Conservation (phyloP, 2,329 filamentous ascomycete genomes). For the Aspergillus carbonarius region DNA sequence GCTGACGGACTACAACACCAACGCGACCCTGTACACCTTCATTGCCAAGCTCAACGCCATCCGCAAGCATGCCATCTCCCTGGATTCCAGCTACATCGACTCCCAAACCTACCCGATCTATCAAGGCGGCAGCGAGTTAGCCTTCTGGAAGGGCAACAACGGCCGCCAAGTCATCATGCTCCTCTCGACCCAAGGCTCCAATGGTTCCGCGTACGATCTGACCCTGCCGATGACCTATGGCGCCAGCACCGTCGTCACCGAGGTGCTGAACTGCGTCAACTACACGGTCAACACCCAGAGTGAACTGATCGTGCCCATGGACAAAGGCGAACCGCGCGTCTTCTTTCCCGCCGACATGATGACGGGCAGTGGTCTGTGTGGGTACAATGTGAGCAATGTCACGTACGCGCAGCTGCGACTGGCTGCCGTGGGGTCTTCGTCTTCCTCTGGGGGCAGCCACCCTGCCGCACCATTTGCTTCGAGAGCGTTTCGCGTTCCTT, state of each 20-base stretch:
- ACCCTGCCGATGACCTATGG: conserved; percentile 29
- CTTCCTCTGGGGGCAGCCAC: neutral
- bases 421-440: neutral
- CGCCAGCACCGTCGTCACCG: conserved; percentile 24
- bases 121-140: conserved; percentile 43
- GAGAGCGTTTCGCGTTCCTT: neutral
- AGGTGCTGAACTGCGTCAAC: conserved; percentile 29
- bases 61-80: conserved; percentile 41
- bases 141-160: conserved; percentile 47
- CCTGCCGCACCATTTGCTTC: neutral
- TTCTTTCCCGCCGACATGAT: conserved; percentile 28
- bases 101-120: conserved; percentile 42
- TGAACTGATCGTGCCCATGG: conserved; percentile 26
- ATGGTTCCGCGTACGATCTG: conserved; percentile 29
- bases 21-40: conserved; percentile 40
- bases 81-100: conserved; percentile 39
- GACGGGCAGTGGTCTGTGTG: conserved; percentile 33
- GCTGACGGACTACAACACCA: conserved; percentile 50
- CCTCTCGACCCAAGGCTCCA: conserved; percentile 43
- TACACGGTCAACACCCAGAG: conserved; percentile 27
- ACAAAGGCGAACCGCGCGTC: conserved; percentile 31
- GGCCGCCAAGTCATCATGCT: conserved; percentile 44
- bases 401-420: neutral
- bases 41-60: conserved; percentile 43
- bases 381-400: conserved; percentile 5